Evolutionary conservation across 1,284 basidiomycete species (phyloP), one percentile per base, ranked within the genome.

Genomic region (Pulchroboletus neoregius): DNA sequence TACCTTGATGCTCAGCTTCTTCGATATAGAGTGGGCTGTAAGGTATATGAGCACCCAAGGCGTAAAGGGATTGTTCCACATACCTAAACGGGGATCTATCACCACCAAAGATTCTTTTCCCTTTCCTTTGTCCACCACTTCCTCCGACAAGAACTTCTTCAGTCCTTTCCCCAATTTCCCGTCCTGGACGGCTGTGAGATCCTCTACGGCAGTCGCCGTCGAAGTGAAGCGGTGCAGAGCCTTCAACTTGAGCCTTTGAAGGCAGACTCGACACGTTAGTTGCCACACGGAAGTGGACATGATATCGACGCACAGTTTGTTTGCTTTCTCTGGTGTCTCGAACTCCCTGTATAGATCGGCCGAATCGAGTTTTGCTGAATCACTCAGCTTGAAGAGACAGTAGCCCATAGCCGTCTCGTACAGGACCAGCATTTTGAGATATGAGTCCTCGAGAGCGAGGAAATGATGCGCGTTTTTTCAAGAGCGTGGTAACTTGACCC

Each of bases 171-270:
- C 91, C 42, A 98, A 69, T 72, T 96, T 94, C 54, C 94, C 94
- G 45, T 88, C 87, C 66, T 95, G 92, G 39, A 98, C 72, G 11
- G 94, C 85, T 26, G 92, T 91, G 59, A 98, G 86, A 67, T 98
- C 95, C 71, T 98, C 94, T n/a, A 99, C 95, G n/a, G 96, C 95
- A 18, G 87, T 86, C 23, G 92, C 96, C 9, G 95, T 98, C 39
- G 93, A 95, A 30, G 89, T 89, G 71, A 99, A 99, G 46, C 93
- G 89, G 73, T 99, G 95, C 48, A 99, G 78, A 34, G 93, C 91
- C 67, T 95, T 92, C 49, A 99, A 75, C 72, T 97, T 96, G 53
- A 97, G 74, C 41, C 94, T 95, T 55, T 41, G 48, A 43, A 38
- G n/a, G 32, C 23, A 31, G 24, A 26, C 18, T 8, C 26, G 12